Conservation (phyloP, 352 stramenopile genomes). For the Phytophthora nicotianae region DNA sequence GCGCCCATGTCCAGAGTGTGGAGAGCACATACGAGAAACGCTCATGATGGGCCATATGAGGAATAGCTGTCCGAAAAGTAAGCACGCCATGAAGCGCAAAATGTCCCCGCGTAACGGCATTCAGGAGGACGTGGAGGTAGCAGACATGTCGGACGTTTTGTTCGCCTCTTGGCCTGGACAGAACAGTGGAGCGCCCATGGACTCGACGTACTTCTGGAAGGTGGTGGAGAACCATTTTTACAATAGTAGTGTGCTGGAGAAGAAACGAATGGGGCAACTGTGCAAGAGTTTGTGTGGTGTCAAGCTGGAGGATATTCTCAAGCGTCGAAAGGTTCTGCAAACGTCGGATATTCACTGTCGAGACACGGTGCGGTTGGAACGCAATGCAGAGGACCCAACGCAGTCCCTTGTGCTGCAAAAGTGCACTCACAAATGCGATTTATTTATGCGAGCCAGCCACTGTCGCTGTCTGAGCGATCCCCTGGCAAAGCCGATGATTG, state of each 20-base stretch:
- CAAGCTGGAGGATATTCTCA: slow-evolving; percentile 69
- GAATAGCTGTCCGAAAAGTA: slow-evolving; percentile 53
- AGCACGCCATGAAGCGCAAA: slow-evolving; percentile 49
- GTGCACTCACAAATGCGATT: slow-evolving; percentile 77
- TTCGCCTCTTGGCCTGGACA: slow-evolving; percentile 84
- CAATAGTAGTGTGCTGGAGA: slow-evolving; percentile 59
- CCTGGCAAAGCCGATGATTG: slow-evolving; percentile 48
- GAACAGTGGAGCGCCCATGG: slow-evolving; percentile 66
- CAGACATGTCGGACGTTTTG: slow-evolving; percentile 74
- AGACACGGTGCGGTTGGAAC: slow-evolving; percentile 68
- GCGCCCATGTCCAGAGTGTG: slow-evolving; percentile 68
- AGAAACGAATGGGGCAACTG: slow-evolving; percentile 75
- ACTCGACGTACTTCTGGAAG: slow-evolving; percentile 83
- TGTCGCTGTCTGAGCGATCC: slow-evolving; percentile 65
- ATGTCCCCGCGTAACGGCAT: slow-evolving; percentile 32
- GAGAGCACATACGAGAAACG: slow-evolving; percentile 62
- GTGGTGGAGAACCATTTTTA: slow-evolving; percentile 76
- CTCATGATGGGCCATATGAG: slow-evolving; percentile 72
- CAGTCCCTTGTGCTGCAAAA: slow-evolving; percentile 52
- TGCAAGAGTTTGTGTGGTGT: slow-evolving; percentile 71
- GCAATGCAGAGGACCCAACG: slow-evolving; percentile 32
- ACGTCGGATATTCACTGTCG: slow-evolving; percentile 61
- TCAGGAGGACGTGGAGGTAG: slow-evolving; percentile 29
- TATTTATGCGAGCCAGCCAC: slow-evolving; percentile 76
- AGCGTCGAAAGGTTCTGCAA: slow-evolving; percentile 35